Evolutionary conservation across 129 eudicot species (phyloP), one percentile per base, ranked within the genome.

Genomic region (Oenanthe sinensis): DNA sequence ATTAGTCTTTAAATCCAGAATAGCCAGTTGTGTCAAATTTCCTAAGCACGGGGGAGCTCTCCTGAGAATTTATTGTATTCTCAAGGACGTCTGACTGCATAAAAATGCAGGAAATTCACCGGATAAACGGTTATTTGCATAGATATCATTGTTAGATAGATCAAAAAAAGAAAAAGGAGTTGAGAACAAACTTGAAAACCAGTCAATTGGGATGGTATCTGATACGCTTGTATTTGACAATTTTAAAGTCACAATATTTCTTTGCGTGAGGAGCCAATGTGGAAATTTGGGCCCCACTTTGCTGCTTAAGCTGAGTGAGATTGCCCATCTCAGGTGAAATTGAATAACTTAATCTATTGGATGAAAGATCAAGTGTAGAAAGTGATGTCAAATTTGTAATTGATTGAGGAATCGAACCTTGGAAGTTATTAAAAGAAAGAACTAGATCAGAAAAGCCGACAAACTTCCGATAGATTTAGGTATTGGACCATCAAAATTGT

Each of bases 241-340:
- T 3, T 15, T 0, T 8, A 78, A 44, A 1, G 0, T 16, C 3
- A 0, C 0, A 3, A 79, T 19, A 0, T 68, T 26, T n/a, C 8
- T 67, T 69, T 79, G 81, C 1, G 46, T 67, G 22, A 19, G 16
- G 20, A 69, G 63, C 76, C 81, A 79, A 5, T 30, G 14, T 1
- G 76, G 81, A 46, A 79, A 68, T 5, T 79, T 19, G 2, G 76
- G 63, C 1, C 81, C 76, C 0, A 79, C 8, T 24, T 46, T 17
- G 3, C 37, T 2, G 0, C 12, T 4, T 33, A 75, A 75, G 77
- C 16, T 24, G 4, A 16, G 24, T 62, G 33, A 81, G 74, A 33
- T 63, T 81, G 20, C 50, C 76, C 33, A 75, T 39, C 79, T 72
- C 50, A 3, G 22, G 58, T 36, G 75, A 78, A 24, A 74, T 13